Percentiles rank a stretch among this genome's conserved stretches.
These are phyloP conservation scores for Hypoxylon intermedium DNA, from an alignment of 495 filamentous ascomycete genomes.

Conservation along the genomic window DNA sequence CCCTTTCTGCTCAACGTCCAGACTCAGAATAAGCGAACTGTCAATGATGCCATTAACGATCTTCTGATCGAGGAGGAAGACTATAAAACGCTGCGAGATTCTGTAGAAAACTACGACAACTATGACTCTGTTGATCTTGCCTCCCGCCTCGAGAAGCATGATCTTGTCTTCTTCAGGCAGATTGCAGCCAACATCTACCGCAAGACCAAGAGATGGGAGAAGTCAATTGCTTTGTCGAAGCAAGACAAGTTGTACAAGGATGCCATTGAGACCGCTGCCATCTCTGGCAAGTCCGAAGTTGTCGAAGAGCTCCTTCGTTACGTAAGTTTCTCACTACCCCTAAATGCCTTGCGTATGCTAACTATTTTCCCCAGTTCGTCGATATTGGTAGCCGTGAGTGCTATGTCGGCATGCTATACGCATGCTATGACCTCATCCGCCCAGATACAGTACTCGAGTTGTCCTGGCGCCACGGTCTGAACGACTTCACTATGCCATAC, in stretches of 20 bases:
- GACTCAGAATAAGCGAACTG: slow-evolving; percentile 93
- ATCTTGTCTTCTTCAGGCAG: slow-evolving; percentile 98
- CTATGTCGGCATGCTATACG: slow-evolving; percentile 98
- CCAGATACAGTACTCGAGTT: slow-evolving; percentile 92
- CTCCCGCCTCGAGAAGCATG: slow-evolving; percentile 91
- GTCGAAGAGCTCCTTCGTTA: slow-evolving; percentile 96
- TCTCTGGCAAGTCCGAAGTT: slow-evolving; percentile 86
- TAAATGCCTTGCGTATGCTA: slow-evolving; percentile 28
- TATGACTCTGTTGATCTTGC: slow-evolving; percentile 97
- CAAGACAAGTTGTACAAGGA: slow-evolving; percentile 99
- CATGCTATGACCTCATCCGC: slow-evolving; percentile 96
- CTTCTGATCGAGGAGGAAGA: slow-evolving; percentile 98
- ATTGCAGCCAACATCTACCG: slow-evolving; percentile 98
- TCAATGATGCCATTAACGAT: slow-evolving; percentile 99
- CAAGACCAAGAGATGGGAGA: slow-evolving; percentile 99
- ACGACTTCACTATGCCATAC: slow-evolving; percentile 99
- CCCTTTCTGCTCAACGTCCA: slow-evolving; percentile 98
- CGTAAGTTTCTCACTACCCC: slow-evolving; percentile 65
- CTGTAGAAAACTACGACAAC: slow-evolving; percentile 98
- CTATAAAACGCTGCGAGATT: slow-evolving; percentile 97
- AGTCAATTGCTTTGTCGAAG: slow-evolving; percentile 98
- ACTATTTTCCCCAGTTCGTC: slow-evolving; percentile 77
- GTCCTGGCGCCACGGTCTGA: slow-evolving; percentile 93
- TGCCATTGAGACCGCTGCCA: slow-evolving; percentile 98
- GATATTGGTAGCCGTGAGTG: slow-evolving; percentile 99